A percentile compares a stretch with the other conserved stretches of the same genome.
Evolutionary conservation across 441 rosid species (phyloP).

Genomic region (Dalechampia spathulata): DNA sequence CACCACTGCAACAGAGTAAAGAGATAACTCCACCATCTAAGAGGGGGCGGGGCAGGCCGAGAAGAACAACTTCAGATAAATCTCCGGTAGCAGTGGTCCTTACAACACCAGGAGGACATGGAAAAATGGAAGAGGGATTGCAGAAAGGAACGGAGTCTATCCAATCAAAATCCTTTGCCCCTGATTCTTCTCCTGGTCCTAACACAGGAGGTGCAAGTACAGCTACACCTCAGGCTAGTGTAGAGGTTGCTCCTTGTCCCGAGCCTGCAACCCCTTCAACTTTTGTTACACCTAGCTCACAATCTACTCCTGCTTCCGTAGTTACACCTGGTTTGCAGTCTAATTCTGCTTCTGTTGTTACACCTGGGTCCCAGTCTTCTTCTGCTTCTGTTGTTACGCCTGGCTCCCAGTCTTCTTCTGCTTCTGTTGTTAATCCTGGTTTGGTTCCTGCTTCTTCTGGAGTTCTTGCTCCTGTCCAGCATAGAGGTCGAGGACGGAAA

Average conservation of each 20-base stretch:
- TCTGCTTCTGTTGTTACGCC: conserved; percentile 7
- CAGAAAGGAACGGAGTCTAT: conserved; percentile 34
- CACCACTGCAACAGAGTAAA: conserved; percentile 32
- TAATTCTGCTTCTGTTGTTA: neutral
- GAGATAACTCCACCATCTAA: conserved; percentile 73
- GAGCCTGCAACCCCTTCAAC: conserved; percentile 27
- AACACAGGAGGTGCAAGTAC: conserved; percentile 19
- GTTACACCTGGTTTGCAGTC: neutral
- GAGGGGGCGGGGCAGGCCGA: conserved; percentile 97
- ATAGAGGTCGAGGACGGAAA: conserved; percentile 59
- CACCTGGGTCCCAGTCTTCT: conserved; percentile 6
- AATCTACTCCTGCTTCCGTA: conserved; percentile 22
- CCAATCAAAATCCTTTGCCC: conserved; percentile 23
- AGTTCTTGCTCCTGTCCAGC: conserved; percentile 29
- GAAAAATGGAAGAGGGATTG: conserved; percentile 29
- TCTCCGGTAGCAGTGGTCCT: conserved; percentile 29
- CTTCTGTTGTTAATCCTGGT: conserved; percentile 3
- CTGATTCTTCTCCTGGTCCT: conserved; percentile 23
- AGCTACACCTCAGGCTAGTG: conserved; percentile 15
- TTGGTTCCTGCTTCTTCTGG: neutral
- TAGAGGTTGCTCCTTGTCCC: conserved; percentile 23
- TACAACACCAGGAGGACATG: conserved; percentile 29
- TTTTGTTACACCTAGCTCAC: conserved; percentile 29
- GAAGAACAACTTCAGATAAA: conserved; percentile 46
- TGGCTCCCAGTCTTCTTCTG: conserved; percentile 11